phyloP scores from a whole-genome alignment of 2,329 filamentous ascomycete species.

The Neopestalotiopsis sp. region DNA sequence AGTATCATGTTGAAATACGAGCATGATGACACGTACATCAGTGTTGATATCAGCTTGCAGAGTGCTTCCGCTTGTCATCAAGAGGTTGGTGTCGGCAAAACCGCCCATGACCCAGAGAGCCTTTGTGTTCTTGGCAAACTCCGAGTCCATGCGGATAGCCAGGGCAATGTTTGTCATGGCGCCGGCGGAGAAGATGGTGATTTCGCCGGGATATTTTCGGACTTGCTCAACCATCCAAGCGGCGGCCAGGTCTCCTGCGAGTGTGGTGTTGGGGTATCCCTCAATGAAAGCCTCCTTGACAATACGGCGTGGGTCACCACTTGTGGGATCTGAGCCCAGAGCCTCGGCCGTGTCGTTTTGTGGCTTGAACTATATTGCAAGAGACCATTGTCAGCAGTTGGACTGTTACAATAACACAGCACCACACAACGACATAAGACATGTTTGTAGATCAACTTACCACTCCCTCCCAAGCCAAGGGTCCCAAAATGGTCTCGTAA shows the following conservation, averaged over 20 bases:
- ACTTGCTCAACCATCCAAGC: slow-evolving; percentile 54
- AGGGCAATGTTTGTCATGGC: slow-evolving; percentile 55
- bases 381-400: slow-evolving; percentile 24
- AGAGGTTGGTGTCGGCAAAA: slow-evolving; percentile 50
- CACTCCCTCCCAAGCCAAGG: slow-evolving; percentile 49
- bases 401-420: not conserved
- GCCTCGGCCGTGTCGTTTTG: slow-evolving; percentile 48
- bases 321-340: slow-evolving; percentile 49
- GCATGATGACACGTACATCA: slow-evolving; percentile 26
- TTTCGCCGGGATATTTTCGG: slow-evolving; percentile 53
- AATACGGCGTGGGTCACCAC: slow-evolving; percentile 48
- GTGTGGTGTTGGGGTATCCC: slow-evolving; percentile 51
- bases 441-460: slow-evolving; percentile 36
- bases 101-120: slow-evolving; percentile 57
- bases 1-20: not conserved
- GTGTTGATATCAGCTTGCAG: slow-evolving; percentile 33
- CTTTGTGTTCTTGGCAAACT: slow-evolving; percentile 51
- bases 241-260: slow-evolving; percentile 45
- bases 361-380: slow-evolving; percentile 39
- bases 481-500: slow-evolving; percentile 50
- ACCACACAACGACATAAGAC: no score
- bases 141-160: slow-evolving; percentile 50
- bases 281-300: slow-evolving; percentile 47
- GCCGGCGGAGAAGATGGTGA: slow-evolving; percentile 53
- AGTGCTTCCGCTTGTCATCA: slow-evolving; percentile 31